phyloP scores from a whole-genome alignment of 2,329 filamentous ascomycete species.

The Talaromyces sp. region DNA sequence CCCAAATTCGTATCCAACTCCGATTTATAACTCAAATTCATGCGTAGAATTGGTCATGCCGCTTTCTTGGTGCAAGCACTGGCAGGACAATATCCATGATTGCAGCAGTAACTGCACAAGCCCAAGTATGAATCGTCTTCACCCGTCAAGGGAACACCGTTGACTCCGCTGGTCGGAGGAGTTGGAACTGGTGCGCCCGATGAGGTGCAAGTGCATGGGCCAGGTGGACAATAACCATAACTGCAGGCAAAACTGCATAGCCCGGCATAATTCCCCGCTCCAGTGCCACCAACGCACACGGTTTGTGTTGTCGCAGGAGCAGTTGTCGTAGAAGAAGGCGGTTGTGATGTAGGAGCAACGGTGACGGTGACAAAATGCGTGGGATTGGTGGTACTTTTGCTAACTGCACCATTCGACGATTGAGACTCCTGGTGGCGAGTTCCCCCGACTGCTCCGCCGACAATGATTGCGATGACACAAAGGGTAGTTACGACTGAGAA shows the following conservation, averaged over 20 bases:
- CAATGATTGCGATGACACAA: constrained; percentile 3
- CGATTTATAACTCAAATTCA: background rate
- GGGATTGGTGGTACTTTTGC: background rate
- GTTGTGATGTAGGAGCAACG: background rate
- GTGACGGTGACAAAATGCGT: background rate
- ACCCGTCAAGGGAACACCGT: constrained; percentile 15
- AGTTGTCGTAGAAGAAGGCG: background rate
- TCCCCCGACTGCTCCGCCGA: constrained; percentile 4
- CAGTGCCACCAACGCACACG: constrained; percentile 21
- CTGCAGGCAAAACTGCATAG: constrained; percentile 25
- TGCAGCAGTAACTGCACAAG: constrained; percentile 43
- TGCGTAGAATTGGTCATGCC: background rate
- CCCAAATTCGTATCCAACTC: background rate
- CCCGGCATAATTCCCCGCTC: constrained; percentile 22
- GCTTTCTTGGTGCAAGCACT: constrained; percentile 12
- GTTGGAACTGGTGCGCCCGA: constrained; percentile 18
- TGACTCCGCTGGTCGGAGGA: constrained; percentile 18
- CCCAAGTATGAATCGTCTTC: constrained; percentile 35
- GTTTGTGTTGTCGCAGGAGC: background rate
- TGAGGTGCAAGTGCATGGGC: constrained; percentile 24
- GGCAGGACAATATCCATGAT: constrained; percentile 42
- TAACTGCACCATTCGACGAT: background rate
- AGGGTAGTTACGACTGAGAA: background rate
- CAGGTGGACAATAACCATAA: constrained; percentile 26
- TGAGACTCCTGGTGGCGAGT: background rate